phyloP scores from a whole-genome alignment of 192 early-diverging fungal genomes.

The Jimgerdemannia flammicorona region DNA sequence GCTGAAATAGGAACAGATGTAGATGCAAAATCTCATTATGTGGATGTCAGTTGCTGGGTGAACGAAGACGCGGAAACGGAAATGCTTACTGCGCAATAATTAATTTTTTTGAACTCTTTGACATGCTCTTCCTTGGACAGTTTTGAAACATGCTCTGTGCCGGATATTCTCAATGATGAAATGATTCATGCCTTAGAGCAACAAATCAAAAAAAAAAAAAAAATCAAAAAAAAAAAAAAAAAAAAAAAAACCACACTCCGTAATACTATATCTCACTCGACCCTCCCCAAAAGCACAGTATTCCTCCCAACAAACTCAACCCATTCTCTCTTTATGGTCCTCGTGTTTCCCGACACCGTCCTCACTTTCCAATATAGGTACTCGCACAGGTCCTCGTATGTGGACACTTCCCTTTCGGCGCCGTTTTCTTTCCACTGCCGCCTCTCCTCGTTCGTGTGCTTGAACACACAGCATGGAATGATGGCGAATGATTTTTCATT shows the following conservation, averaged over 20 bases:
- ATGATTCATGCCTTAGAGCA: too few species aligned
- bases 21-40: background rate
- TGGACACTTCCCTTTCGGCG: background rate
- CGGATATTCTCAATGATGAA: too few species aligned
- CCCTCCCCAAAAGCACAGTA: background rate
- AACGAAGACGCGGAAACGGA: background rate
- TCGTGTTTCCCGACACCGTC: background rate
- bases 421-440: background rate
- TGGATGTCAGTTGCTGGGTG: background rate
- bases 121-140: conserved; percentile 13
- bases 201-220: too few species aligned
- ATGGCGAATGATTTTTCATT: conserved; percentile 49
- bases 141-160: conserved; percentile 13
- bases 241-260: too few species aligned
- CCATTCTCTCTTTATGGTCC: background rate
- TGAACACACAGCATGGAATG: conserved; percentile 37
- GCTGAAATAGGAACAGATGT: conserved; percentile 1
- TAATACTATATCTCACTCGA: background rate
- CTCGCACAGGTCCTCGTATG: background rate
- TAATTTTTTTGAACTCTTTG: conserved; percentile 6
- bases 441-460: background rate
- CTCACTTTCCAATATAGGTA: background rate
- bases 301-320: background rate
- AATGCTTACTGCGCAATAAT: conserved; percentile 19
- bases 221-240: too few species aligned